Conservation (phyloP, 2,329 filamentous ascomycete genomes). For the Huntiella moniliformis region DNA sequence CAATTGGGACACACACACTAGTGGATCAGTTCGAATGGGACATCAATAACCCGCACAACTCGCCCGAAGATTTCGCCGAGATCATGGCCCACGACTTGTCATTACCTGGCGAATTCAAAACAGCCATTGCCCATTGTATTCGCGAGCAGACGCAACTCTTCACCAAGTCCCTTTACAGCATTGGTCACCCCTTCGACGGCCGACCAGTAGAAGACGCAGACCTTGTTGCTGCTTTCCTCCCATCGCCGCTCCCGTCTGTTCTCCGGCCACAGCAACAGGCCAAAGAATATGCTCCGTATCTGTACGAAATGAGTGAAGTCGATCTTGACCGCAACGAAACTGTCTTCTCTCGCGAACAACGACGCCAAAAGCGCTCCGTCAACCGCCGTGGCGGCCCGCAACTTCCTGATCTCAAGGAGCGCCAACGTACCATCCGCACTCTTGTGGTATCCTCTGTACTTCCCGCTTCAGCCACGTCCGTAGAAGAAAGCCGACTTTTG, state of each 20-base stretch:
- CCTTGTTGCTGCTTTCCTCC: conserved; percentile 65
- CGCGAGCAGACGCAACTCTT: conserved; percentile 91
- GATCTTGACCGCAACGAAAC: conserved; percentile 82
- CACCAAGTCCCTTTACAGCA: conserved; percentile 78
- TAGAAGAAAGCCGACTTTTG: conserved; percentile 76
- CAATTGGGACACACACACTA: conserved; percentile 82
- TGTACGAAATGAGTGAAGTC: conserved; percentile 83
- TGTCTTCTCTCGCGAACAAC: conserved; percentile 82
- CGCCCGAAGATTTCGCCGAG: conserved; percentile 80
- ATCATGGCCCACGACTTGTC: conserved; percentile 82
- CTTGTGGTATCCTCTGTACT: conserved; percentile 83
- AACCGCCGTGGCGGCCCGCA: conserved; percentile 84
- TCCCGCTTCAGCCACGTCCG: conserved; percentile 59
- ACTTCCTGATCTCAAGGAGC: conserved; percentile 87
- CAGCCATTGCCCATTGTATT: conserved; percentile 93
- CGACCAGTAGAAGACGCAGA: conserved; percentile 84
- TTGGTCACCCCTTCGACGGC: conserved; percentile 88
- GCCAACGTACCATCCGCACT: conserved; percentile 81
- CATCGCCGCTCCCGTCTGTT: conserved; percentile 61
- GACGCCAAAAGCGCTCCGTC: conserved; percentile 85
- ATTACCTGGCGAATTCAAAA: conserved; percentile 86
- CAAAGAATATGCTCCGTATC: conserved; percentile 82
- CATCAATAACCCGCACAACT: conserved; percentile 86
- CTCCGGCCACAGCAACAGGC: conserved; percentile 84
- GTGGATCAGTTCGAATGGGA: conserved; percentile 99